Evolutionary conservation across 352 stramenopile species (phyloP), one percentile per base, ranked within the genome.

Genomic region (Globisporangium irregulare): DNA sequence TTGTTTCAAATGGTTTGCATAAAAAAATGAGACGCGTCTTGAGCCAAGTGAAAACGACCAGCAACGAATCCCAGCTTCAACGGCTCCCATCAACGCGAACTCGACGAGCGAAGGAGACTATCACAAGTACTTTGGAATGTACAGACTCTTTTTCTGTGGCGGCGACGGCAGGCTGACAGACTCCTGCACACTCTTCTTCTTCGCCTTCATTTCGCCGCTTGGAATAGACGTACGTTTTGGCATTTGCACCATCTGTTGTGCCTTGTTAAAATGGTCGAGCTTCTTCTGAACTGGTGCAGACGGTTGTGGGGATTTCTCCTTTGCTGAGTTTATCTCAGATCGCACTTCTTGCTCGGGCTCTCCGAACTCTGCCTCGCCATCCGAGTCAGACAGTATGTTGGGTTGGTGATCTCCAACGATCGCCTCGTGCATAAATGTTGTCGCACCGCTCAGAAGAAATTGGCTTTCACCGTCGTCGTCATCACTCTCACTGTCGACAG

Each of bases 101-200:
- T 6, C 27, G 25, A 25, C 54, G n/a, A 36, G 18, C 4, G 27
- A 32, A 32, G 27, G 3, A 61, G 22, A n/a, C 8, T 50, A 48
- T 67, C 50, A 71, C n/a, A 71, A 34, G 55, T 71, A 71, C 54
- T 63, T 71, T 34, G 66, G 66, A 25, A 67, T 57, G 53, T 67
- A 67, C 59, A 71, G 24, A 25, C 43, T 22, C 43, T 46, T 25
- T 60, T 66, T 71, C 10, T 34, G 66, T 10, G 15, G n/a, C 1
- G 32, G 10, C 25, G 56, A 25, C 27, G 43, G 51, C 14, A 38
- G 58, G 6, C 15, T 25, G 36, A 15, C 8, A 41, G 8, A 32
- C 29, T 43, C 36, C 15, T 25, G 34, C 36, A 22, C 51, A n/a
- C 20, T 57, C 38, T 15, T 25, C 8, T 41, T 4, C 38, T 51